Percentiles rank a stretch among this genome's conserved stretches.
Conservation (phyloP, 2,329 filamentous ascomycete species). For the Thermomyces lanuginosus region DNA sequence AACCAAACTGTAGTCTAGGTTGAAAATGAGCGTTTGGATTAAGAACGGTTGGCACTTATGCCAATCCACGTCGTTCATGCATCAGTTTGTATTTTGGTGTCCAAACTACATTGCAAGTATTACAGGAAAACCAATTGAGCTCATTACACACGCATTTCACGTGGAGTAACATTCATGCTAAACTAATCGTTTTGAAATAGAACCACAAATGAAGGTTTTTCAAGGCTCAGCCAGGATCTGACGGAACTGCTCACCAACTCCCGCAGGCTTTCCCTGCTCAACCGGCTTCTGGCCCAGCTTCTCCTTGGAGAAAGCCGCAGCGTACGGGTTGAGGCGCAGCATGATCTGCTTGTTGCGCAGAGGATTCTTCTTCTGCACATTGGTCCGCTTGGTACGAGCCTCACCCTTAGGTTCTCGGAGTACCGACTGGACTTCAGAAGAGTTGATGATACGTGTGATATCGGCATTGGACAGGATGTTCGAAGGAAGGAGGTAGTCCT, state of each 20-base stretch:
- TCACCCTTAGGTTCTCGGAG: slow-evolving; percentile 82
- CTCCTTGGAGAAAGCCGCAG: slow-evolving; percentile 72
- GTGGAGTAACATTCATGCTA: too few relatives aligned
- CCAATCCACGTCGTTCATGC: too few relatives aligned
- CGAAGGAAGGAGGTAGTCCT: slow-evolving; percentile 93
- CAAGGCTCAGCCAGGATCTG: slow-evolving; percentile 37
- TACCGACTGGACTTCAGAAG: slow-evolving; percentile 91
- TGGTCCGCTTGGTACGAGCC: slow-evolving; percentile 71
- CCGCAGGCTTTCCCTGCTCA: slow-evolving; percentile 45
- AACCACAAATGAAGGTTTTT: too few relatives aligned
- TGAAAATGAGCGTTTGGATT: too few relatives aligned
- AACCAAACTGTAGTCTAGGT: too few relatives aligned
- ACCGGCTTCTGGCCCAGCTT: slow-evolving; percentile 59
- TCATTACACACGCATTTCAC: too few relatives aligned
- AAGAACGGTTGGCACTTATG: too few relatives aligned
- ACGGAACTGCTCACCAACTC: slow-evolving; percentile 37
- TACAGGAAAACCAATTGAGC: too few relatives aligned
- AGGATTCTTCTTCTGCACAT: slow-evolving; percentile 99
- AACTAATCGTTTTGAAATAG: too few relatives aligned
- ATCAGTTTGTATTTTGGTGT: too few relatives aligned
- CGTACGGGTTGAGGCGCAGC: slow-evolving; percentile 97
- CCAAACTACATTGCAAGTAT: too few relatives aligned
- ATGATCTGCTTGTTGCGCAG: slow-evolving; percentile 97
- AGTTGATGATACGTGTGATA: slow-evolving; percentile 97
- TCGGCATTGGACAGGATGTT: slow-evolving; percentile 90